Evolutionary conservation across 176 grass and related monocot genomes (phyloP).

Genomic region (Triticum dicoccoides): DNA sequence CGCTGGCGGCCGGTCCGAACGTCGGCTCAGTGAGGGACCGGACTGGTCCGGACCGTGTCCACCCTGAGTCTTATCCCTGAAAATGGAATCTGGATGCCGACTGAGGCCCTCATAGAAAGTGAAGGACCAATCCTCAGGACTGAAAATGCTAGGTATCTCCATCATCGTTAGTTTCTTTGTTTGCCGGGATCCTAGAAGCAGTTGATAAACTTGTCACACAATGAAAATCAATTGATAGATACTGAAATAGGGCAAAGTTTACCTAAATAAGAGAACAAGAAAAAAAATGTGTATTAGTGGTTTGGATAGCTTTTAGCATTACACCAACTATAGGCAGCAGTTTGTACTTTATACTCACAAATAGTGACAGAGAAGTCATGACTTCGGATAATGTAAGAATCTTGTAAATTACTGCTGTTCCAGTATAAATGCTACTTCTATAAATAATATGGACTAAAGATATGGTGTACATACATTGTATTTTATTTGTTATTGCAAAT

Average conservation of each 20-base stretch:
- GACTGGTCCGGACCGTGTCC: no score
- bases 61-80: no score
- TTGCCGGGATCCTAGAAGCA: neutral
- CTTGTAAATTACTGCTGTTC: neutral
- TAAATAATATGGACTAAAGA: no score
- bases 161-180: constrained; percentile 75
- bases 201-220: constrained; percentile 21
- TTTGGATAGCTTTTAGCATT: neutral
- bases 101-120: constrained; percentile 93
- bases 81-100: constrained; percentile 22
- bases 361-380: neutral
- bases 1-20: no score
- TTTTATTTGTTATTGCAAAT: no score
- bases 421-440: no score
- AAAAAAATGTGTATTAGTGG: no score
- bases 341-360: neutral
- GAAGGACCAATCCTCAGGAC: constrained; percentile 85
- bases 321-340: neutral
- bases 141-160: constrained; percentile 95
- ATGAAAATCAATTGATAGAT: neutral
- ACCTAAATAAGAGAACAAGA: no score
- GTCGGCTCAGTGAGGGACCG: no score
- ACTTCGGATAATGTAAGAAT: neutral
- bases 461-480: no score
- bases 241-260: no score